These are phyloP conservation scores for Protoeuglena noctilucae DNA, from an alignment of 139 green algal species.

Conservation along the genomic window DNA sequence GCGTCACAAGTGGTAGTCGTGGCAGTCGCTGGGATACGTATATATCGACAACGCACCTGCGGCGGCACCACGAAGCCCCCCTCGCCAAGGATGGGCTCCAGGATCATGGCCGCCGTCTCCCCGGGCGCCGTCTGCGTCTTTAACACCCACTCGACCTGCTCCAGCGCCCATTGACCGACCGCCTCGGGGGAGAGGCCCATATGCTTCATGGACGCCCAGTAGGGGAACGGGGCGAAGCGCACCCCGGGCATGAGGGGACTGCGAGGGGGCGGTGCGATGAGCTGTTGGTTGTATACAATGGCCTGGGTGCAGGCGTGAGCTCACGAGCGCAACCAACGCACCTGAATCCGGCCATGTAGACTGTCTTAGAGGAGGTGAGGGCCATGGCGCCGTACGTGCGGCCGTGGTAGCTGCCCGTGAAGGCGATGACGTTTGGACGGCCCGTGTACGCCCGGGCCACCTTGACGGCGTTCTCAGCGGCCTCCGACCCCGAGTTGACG, in stretches of 20 bases:
- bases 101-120: constrained; percentile 92
- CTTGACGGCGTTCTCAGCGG: constrained; percentile 74
- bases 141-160: too few species aligned
- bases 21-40: too few species aligned
- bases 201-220: too few species aligned
- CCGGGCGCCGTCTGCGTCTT: too few species aligned
- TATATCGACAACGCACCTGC: too few species aligned
- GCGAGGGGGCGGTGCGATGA: not conserved
- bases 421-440: constrained; percentile 54
- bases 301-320: too few species aligned
- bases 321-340: not conserved
- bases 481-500: constrained; percentile 54
- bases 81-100: constrained; percentile 95
- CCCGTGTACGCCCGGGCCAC: constrained; percentile 51
- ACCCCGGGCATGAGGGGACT: constrained; percentile 41
- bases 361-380: constrained; percentile 56
- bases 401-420: constrained; percentile 62
- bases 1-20: too few species aligned
- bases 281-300: not conserved
- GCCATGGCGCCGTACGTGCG: constrained; percentile 63
- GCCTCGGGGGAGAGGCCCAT: too few species aligned
- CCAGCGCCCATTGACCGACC: too few species aligned
- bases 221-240: constrained; percentile 50
- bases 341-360: constrained; percentile 37
- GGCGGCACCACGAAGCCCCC: constrained; percentile 79